A percentile compares a stretch with the other conserved stretches of the same genome.
phyloP scores from a whole-genome alignment of 345 rosid species.

The Eucalyptus cloeziana region DNA sequence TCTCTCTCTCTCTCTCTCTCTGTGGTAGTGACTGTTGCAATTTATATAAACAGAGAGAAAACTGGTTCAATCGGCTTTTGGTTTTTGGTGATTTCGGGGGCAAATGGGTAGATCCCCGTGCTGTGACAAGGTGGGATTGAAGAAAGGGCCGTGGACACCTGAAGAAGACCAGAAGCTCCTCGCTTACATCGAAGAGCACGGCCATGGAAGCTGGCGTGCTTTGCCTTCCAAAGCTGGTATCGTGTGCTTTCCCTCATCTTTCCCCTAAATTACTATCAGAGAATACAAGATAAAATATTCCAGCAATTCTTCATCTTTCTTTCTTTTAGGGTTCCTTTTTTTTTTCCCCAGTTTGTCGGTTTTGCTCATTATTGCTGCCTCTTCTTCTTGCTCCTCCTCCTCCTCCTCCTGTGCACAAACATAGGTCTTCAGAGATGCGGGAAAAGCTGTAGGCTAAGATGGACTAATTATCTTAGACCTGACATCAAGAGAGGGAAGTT shows the following conservation, averaged over 20 bases:
- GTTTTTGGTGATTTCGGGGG: background rate
- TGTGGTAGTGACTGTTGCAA: background rate
- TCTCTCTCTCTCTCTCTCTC: background rate
- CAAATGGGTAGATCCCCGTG: slow-evolving; percentile 71
- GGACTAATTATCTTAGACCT: slow-evolving; percentile 92
- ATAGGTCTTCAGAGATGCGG: slow-evolving; percentile 88
- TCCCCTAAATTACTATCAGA: background rate
- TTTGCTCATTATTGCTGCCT: background rate
- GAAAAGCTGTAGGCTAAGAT: slow-evolving; percentile 89
- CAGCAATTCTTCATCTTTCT: background rate
- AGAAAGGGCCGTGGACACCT: slow-evolving; percentile 98
- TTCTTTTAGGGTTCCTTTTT: background rate
- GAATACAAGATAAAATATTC: background rate
- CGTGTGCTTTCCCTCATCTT: background rate
- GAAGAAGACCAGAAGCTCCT: slow-evolving; percentile 94
- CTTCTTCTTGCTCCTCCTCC: background rate
- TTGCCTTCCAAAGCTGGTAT: slow-evolving; percentile 82
- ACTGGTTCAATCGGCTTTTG: background rate
- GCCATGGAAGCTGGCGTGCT: slow-evolving; percentile 96
- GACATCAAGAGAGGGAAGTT: slow-evolving; percentile 93
- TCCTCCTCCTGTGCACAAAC: background rate
- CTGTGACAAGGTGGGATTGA: slow-evolving; percentile 78
- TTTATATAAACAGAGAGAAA: slow-evolving; percentile 5
- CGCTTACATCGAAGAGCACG: slow-evolving; percentile 83
- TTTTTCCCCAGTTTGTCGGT: background rate